A percentile compares a stretch with the other conserved stretches of the same genome.
Evolutionary conservation across 1,139 yeast genomes (phyloP).

Genomic region (Pneumocystis sp.): DNA sequence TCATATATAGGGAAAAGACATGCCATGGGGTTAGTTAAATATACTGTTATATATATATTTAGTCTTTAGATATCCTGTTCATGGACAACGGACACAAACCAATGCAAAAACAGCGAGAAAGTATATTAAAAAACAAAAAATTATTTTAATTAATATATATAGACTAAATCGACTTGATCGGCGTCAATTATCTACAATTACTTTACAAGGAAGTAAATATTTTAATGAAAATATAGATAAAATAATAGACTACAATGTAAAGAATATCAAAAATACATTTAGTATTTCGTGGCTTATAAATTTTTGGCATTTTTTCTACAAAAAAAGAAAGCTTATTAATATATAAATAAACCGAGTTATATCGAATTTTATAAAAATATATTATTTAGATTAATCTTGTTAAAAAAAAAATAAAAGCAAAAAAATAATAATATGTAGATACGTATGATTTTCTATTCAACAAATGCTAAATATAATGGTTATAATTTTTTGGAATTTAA

Average conservation of each 20-base stretch:
- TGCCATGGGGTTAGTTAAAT: conserved; percentile 39
- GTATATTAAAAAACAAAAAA: not conserved
- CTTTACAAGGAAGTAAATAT: not conserved
- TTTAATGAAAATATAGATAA: not conserved
- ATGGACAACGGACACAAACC: not conserved
- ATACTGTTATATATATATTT: not conserved
- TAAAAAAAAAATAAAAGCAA: no score
- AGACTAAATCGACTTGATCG: not conserved
- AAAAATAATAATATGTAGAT: not conserved
- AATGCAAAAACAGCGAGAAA: not conserved
- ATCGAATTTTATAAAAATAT: no score
- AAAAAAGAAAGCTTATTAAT: not conserved
- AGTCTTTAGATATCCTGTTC: not conserved
- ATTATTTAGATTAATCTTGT: no score
- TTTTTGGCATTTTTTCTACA: not conserved
- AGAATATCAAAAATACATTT: not conserved
- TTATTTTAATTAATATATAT: not conserved
- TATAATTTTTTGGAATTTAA: not conserved
- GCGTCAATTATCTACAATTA: not conserved
- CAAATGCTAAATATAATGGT: not conserved
- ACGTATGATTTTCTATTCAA: not conserved
- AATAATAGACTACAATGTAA: not conserved
- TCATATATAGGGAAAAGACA: conserved; percentile 84
- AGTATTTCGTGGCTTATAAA: not conserved
- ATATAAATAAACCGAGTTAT: not conserved